phyloP scores from a whole-genome alignment of 352 stramenopile genomes.

The Phytophthora brassicae region DNA sequence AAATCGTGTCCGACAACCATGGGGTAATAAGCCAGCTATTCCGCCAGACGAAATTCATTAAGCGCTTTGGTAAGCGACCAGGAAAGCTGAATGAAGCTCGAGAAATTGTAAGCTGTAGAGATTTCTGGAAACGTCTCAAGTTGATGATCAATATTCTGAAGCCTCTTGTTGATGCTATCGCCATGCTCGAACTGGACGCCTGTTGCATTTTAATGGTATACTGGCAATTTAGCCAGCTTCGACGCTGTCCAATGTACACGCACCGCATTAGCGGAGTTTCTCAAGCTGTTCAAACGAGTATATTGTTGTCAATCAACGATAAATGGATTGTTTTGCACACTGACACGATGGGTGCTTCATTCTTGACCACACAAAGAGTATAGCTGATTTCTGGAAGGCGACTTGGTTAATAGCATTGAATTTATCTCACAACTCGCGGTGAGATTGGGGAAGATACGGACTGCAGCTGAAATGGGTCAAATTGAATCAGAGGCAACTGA shows the following conservation, averaged over 20 bases:
- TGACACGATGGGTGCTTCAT: constrained; percentile 4
- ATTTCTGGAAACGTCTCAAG: too few relatives aligned
- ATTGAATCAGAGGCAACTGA: neutral
- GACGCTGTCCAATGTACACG: neutral
- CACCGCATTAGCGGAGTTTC: neutral
- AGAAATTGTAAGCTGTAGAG: too few relatives aligned
- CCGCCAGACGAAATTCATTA: too few relatives aligned
- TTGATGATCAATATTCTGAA: too few relatives aligned
- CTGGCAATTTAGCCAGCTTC: neutral
- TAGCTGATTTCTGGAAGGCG: neutral
- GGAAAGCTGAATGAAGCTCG: too few relatives aligned
- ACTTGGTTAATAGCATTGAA: neutral
- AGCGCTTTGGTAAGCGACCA: too few relatives aligned
- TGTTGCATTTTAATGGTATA: neutral
- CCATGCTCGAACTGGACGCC: neutral
- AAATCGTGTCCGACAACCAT: too few relatives aligned
- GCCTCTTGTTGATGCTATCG: too few relatives aligned
- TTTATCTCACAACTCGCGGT: neutral
- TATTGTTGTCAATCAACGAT: neutral
- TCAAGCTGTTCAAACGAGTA: neutral
- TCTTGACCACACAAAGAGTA: constrained; percentile 1
- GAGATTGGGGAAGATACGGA: neutral
- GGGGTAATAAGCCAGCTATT: too few relatives aligned
- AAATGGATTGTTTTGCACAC: constrained; percentile 7
- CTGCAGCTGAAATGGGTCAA: neutral